These are phyloP conservation scores for Corymbia maculata DNA, from an alignment of 345 rosid species.

Conservation along the genomic window DNA sequence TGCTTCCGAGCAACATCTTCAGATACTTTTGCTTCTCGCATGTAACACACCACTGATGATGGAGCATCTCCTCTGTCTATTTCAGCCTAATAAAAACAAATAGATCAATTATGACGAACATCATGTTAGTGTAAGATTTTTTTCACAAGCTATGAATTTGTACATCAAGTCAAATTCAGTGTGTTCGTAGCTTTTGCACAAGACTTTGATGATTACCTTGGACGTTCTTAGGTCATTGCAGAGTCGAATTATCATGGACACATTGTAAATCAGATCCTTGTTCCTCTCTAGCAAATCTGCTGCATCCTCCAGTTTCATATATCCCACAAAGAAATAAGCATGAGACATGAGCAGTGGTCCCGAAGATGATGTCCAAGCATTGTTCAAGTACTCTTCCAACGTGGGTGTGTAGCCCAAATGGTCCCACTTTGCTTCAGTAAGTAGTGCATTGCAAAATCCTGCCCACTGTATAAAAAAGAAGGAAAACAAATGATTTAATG, in stretches of 20 bases:
- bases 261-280: conserved; percentile 17
- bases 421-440: conserved; percentile 43
- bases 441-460: conserved; percentile 33
- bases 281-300: neutral
- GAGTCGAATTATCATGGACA: conserved; percentile 27
- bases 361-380: conserved; percentile 37
- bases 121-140: neutral
- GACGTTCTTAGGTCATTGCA: conserved; percentile 48
- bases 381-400: conserved; percentile 26
- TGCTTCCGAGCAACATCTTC: conserved; percentile 24
- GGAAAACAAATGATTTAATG: neutral
- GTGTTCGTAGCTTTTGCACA: neutral
- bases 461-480: conserved; percentile 23
- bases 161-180: neutral
- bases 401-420: conserved; percentile 18
- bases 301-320: neutral
- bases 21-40: conserved; percentile 25
- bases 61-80: conserved; percentile 47
- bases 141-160: neutral
- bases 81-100: conserved; percentile 19
- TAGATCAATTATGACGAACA: neutral
- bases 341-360: conserved; percentile 21
- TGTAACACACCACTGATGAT: conserved; percentile 25
- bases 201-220: conserved; percentile 6
- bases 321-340: conserved; percentile 9